A percentile compares a stretch with the other conserved stretches of the same genome.
These are phyloP conservation scores for Globisporangium parvum DNA, from an alignment of 352 stramenopile species.

Conservation along the genomic window DNA sequence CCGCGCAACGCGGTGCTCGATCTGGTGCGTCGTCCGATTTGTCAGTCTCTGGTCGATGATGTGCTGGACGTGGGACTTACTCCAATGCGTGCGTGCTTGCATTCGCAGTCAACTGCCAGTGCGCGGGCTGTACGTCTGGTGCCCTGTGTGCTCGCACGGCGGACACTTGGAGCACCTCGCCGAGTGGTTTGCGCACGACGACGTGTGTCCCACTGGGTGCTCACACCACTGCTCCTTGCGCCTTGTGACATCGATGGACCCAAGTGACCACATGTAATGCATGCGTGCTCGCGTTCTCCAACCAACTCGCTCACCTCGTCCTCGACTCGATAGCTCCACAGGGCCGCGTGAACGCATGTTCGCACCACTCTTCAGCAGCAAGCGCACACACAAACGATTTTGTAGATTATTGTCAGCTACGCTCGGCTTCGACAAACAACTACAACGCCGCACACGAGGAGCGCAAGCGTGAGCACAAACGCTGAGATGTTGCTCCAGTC, in stretches of 20 bases:
- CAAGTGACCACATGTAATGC: constrained; percentile 9
- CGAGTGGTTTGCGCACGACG: constrained; percentile 72
- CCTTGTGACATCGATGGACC: constrained; percentile 19
- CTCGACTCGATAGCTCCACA: too few relatives aligned
- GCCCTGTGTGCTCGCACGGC: constrained; percentile 86
- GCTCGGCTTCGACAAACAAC: background rate
- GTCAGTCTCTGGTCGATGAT: background rate
- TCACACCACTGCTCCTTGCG: constrained; percentile 58
- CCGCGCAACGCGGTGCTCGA: constrained; percentile 70
- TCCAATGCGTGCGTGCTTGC: too few relatives aligned
- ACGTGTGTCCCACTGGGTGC: constrained; percentile 71
- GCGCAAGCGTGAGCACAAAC: background rate
- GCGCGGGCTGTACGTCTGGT: constrained; percentile 88
- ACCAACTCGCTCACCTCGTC: background rate
- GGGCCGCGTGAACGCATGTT: too few relatives aligned
- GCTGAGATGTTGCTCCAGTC: background rate
- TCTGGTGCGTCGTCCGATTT: constrained; percentile 50
- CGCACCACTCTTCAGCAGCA: too few relatives aligned
- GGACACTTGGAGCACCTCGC: constrained; percentile 82
- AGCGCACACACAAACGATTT: background rate
- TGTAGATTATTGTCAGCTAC: background rate
- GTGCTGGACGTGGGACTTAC: background rate
- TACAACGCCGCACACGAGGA: constrained; percentile 1
- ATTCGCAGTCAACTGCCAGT: constrained; percentile 81
- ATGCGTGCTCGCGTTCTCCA: too few relatives aligned